A percentile compares a stretch with the other conserved stretches of the same genome.
Conservation (phyloP, 495 filamentous ascomycete genomes). For the Amphirosellinia nigrospora region DNA sequence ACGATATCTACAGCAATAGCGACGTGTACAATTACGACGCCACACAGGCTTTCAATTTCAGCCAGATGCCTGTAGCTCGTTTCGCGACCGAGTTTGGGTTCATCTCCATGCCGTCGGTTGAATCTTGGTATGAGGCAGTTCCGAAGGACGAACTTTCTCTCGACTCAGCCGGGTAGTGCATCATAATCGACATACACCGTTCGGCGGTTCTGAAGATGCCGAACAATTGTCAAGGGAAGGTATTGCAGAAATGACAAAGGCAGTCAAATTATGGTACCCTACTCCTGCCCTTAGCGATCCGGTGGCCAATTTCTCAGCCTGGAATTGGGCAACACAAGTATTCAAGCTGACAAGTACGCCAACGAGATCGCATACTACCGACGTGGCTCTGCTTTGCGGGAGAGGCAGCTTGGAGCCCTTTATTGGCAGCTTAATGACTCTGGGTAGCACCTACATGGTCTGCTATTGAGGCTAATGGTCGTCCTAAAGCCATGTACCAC, state of each 20-base stretch:
- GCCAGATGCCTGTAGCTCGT: slow-evolving; percentile 64
- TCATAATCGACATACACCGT: slow-evolving; percentile 70
- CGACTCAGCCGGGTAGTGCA: slow-evolving; percentile 65
- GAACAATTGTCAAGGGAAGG: slow-evolving; percentile 52
- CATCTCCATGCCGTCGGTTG: slow-evolving; percentile 69
- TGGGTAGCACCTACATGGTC: slow-evolving; percentile 75
- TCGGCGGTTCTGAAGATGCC: slow-evolving; percentile 55
- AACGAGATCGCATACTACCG: slow-evolving; percentile 70
- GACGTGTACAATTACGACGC: slow-evolving; percentile 74
- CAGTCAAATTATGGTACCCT: slow-evolving; percentile 66
- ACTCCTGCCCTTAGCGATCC: slow-evolving; percentile 62
- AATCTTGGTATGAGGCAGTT: slow-evolving; percentile 65
- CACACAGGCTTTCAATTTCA: slow-evolving; percentile 60
- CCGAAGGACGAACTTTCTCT: slow-evolving; percentile 59
- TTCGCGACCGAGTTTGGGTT: slow-evolving; percentile 73
- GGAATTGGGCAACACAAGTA: slow-evolving; percentile 70
- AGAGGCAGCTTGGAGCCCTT: slow-evolving; percentile 66
- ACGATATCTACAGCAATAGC: slow-evolving; percentile 69
- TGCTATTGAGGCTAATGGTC: slow-evolving; percentile 66
- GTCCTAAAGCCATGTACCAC: slow-evolving; percentile 72
- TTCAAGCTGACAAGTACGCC: slow-evolving; percentile 72
- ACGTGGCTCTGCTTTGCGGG: slow-evolving; percentile 63
- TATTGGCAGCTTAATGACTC: slow-evolving; percentile 76
- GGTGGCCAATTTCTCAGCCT: slow-evolving; percentile 70
- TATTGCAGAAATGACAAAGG: slow-evolving; percentile 69